phyloP scores from a whole-genome alignment of 192 early-diverging fungal species.

The Spizellomyces sp. region DNA sequence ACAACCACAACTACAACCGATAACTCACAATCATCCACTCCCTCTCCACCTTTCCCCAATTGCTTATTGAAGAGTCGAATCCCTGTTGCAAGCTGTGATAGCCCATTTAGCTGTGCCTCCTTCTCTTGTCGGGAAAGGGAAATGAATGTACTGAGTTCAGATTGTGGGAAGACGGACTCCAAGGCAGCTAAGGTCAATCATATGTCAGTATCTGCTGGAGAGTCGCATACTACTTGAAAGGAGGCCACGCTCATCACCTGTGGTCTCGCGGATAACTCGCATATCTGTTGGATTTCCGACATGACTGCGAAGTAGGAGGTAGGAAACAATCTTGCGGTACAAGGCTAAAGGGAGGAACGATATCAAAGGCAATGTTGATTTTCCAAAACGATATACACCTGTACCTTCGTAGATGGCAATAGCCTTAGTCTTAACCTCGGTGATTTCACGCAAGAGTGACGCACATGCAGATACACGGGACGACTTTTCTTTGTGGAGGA shows the following conservation, averaged over 20 bases:
- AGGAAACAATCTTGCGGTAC: slow-evolving; percentile 62
- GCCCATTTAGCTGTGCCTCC: slow-evolving; percentile 61
- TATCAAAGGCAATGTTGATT: background rate
- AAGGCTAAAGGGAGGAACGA: slow-evolving; percentile 30
- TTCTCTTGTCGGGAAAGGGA: slow-evolving; percentile 53
- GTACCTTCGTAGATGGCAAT: slow-evolving; percentile 55
- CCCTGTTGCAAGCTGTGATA: slow-evolving; percentile 60
- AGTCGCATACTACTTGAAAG: too few relatives aligned
- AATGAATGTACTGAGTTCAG: slow-evolving; percentile 58
- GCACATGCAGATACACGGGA: slow-evolving; percentile 45
- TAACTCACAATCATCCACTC: slow-evolving; percentile 53
- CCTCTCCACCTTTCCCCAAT: slow-evolving; percentile 61
- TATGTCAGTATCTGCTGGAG: background rate
- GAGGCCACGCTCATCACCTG: slow-evolving; percentile 36
- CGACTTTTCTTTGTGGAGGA: slow-evolving; percentile 56
- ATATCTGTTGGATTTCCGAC: slow-evolving; percentile 61
- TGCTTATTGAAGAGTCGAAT: slow-evolving; percentile 65
- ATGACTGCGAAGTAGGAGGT: slow-evolving; percentile 52
- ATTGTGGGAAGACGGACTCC: slow-evolving; percentile 66
- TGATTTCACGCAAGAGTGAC: slow-evolving; percentile 50
- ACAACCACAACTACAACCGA: background rate
- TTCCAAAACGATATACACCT: background rate
- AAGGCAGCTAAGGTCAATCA: slow-evolving; percentile 48
- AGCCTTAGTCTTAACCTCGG: slow-evolving; percentile 48
- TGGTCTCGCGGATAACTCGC: slow-evolving; percentile 60